phyloP scores from a whole-genome alignment of 2,329 filamentous ascomycete species.

The Fonsecaea pedrosoi region DNA sequence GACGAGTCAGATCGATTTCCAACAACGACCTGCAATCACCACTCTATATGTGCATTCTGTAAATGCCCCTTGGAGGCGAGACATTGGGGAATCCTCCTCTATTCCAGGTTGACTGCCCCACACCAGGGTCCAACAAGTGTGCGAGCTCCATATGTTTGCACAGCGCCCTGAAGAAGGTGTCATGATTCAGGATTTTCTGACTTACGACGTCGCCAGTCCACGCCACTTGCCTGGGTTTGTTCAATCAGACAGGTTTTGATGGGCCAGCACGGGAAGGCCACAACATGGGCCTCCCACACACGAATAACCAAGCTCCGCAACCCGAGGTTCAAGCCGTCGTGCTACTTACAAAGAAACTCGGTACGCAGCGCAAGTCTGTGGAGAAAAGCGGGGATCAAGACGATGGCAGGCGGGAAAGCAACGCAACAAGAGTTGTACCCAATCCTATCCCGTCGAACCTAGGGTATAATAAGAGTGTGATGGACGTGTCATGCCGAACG shows the following conservation, averaged over 20 bases:
- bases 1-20: not conserved
- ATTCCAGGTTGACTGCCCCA: not conserved
- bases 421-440: not conserved
- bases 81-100: not conserved
- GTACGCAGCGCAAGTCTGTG: not conserved
- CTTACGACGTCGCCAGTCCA: not conserved
- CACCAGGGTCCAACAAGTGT: not conserved
- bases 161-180: not conserved
- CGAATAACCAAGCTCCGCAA: no score
- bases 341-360: no score
- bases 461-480: not conserved
- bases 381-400: not conserved
- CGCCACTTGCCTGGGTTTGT: not conserved
- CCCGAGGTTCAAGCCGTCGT: not conserved
- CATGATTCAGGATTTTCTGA: constrained; percentile 5
- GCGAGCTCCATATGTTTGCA: no score
- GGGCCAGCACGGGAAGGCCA: not conserved
- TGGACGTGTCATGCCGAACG: not conserved
- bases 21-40: not conserved
- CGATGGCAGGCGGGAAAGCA: no score
- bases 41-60: not conserved
- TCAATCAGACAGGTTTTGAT: not conserved
- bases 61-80: not conserved
- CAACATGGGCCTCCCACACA: not conserved
- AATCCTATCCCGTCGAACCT: not conserved